These are phyloP conservation scores for Podospora bellae-mahoneyi DNA, from an alignment of 495 filamentous ascomycete genomes.

Conservation along the genomic window DNA sequence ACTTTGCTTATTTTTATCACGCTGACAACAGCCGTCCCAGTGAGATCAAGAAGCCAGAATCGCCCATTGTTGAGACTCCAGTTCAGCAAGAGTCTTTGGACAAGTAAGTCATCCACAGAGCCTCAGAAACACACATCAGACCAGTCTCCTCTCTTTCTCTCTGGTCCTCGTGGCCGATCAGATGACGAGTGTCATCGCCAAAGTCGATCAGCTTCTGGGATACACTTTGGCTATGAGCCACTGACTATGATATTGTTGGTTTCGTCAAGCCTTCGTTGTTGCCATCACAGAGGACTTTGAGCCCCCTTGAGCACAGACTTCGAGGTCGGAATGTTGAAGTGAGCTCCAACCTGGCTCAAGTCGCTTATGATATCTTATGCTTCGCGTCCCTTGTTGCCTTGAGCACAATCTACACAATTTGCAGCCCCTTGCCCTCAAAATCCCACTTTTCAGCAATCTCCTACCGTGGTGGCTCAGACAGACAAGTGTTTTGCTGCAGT, in stretches of 20 bases:
- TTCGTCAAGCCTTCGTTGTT: neutral
- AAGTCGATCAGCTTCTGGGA: neutral
- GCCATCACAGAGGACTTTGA: neutral
- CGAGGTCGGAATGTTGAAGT: neutral
- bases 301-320: neutral
- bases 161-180: neutral
- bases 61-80: neutral
- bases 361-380: neutral
- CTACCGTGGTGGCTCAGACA: neutral
- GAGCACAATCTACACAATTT: neutral
- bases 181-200: neutral
- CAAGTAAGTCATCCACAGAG: constrained; percentile 1
- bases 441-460: neutral
- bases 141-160: neutral
- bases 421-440: neutral
- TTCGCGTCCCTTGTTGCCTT: neutral
- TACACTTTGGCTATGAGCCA: no score
- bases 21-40: neutral
- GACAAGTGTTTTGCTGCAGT: neutral
- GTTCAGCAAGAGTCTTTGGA: neutral
- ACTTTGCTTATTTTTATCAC: neutral
- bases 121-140: neutral
- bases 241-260: neutral
- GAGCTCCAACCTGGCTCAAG: neutral
- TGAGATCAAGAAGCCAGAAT: neutral